Evolutionary conservation across 768 basidiomycete genomes (phyloP).

Genomic region (Mrakia gelida): DNA sequence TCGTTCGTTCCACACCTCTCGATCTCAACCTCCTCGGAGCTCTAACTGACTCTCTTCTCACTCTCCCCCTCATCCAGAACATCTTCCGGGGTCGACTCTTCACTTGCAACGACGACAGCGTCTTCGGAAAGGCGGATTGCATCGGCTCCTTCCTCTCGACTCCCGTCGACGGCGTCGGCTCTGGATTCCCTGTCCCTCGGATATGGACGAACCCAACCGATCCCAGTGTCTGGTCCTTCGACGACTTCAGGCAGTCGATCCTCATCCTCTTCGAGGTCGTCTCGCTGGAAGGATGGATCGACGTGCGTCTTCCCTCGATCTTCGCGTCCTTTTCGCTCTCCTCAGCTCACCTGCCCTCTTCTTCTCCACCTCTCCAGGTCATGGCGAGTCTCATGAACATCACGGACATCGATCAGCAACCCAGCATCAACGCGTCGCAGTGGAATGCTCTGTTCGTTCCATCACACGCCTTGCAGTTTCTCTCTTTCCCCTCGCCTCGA

Average conservation of each 20-base stretch:
- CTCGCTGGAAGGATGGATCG: slow-evolving; percentile 94
- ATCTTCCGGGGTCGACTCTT: slow-evolving; percentile 84
- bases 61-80: slow-evolving; percentile 52
- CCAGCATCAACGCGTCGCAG: slow-evolving; percentile 65
- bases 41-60: not conserved
- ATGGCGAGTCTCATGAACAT: slow-evolving; percentile 76
- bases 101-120: slow-evolving; percentile 66
- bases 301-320: slow-evolving; percentile 47
- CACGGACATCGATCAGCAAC: slow-evolving; percentile 64
- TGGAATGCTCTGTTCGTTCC: slow-evolving; percentile 61
- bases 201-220: slow-evolving; percentile 74
- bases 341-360: not conserved
- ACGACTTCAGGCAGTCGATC: slow-evolving; percentile 52
- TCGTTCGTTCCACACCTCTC: not conserved
- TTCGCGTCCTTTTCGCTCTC: not conserved
- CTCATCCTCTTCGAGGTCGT: slow-evolving; percentile 95
- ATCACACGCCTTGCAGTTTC: no score
- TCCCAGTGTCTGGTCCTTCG: not conserved
- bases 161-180: slow-evolving; percentile 53
- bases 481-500: no score
- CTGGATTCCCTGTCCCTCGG: slow-evolving; percentile 65
- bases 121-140: slow-evolving; percentile 59
- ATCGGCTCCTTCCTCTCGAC: slow-evolving; percentile 63
- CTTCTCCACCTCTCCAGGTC: slow-evolving; percentile 39
- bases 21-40: not conserved